phyloP scores from a whole-genome alignment of 345 rosid species.

The Euphorbia peplus region DNA sequence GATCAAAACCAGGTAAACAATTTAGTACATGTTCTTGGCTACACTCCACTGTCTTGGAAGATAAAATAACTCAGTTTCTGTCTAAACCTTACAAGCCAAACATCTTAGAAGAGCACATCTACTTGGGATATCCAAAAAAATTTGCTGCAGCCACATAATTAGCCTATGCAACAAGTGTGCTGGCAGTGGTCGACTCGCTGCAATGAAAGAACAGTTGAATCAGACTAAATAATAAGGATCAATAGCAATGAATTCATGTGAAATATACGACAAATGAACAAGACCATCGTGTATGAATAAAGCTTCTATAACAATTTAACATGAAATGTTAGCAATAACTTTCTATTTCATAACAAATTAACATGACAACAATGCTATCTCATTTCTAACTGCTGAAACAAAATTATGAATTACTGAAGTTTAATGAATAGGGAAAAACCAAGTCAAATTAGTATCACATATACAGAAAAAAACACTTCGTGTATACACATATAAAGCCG shows the following conservation, averaged over 20 bases:
- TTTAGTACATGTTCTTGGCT: conserved; percentile 7
- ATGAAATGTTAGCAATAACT: too few species aligned
- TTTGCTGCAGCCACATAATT: conserved; percentile 5
- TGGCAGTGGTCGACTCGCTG: conserved; percentile 71
- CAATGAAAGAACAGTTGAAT: conserved; percentile 14
- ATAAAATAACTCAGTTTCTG: conserved; percentile 1
- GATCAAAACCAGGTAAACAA: background rate
- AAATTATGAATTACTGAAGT: too few species aligned
- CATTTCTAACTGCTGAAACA: too few species aligned
- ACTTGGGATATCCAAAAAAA: conserved; percentile 7
- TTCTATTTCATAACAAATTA: too few species aligned
- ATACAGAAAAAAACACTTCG: too few species aligned
- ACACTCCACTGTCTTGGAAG: background rate
- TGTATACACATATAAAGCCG: too few species aligned
- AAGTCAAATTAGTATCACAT: too few species aligned
- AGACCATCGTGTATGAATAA: background rate
- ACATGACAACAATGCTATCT: too few species aligned
- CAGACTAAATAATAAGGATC: background rate
- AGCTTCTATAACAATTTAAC: background rate
- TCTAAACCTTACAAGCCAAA: conserved; percentile 2
- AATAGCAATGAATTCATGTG: background rate
- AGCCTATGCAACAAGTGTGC: conserved; percentile 60
- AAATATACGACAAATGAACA: background rate
- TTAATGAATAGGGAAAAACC: too few species aligned
- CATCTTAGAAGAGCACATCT: conserved; percentile 5